These are phyloP conservation scores for Tuctoria greenei DNA, from an alignment of 176 grass and related monocot species.

Conservation along the genomic window DNA sequence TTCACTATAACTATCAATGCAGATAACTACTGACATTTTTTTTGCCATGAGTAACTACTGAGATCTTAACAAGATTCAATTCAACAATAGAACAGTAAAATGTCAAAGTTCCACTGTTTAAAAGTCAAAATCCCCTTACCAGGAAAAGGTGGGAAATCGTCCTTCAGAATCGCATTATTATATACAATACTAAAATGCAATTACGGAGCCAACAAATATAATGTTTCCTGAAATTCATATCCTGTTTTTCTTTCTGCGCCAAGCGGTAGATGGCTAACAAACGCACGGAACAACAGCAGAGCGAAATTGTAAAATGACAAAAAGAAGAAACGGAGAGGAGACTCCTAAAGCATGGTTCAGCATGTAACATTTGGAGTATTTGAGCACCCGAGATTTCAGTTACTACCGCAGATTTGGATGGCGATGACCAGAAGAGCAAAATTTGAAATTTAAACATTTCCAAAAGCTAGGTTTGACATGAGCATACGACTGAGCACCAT, in stretches of 20 bases:
- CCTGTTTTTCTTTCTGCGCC: neutral
- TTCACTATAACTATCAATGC: conserved; percentile 10
- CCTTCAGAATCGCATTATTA: neutral
- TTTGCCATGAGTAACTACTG: neutral
- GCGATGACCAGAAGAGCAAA: neutral
- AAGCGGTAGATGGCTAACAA: neutral
- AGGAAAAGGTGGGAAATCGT: neutral
- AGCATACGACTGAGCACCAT: neutral
- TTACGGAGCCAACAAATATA: neutral
- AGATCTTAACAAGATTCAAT: neutral
- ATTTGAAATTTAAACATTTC: conserved; percentile 28
- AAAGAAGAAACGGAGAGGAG: neutral
- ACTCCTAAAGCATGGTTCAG: neutral
- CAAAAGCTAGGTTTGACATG: conserved; percentile 12
- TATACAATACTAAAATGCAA: conserved; percentile 2
- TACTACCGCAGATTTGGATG: conserved; percentile 25
- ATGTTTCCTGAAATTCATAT: neutral
- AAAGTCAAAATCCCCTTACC: neutral
- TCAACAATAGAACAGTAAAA: conserved; percentile 16
- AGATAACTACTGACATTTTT: neutral
- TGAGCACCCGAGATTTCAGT: neutral
- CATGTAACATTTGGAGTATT: neutral
- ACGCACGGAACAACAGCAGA: neutral
- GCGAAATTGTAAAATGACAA: conserved; percentile 10
- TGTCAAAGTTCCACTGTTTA: neutral